Conservation (phyloP, 2,329 filamentous ascomycete species). For the Leptosphaerulina australis region DNA sequence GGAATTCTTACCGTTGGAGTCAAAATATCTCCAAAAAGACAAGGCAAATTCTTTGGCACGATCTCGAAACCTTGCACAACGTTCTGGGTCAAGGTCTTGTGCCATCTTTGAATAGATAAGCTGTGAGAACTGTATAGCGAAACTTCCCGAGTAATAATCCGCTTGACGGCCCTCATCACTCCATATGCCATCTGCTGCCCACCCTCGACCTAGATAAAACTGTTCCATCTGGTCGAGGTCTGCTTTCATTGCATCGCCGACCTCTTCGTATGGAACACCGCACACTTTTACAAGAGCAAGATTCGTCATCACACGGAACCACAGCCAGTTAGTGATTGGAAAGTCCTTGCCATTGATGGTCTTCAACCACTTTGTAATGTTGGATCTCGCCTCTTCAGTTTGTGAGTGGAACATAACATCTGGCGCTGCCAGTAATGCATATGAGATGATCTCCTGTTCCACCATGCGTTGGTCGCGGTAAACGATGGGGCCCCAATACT, state of each 20-base stretch:
- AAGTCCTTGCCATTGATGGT: conserved; percentile 55
- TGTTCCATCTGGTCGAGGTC: conserved; percentile 55
- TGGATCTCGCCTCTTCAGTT: conserved; percentile 36
- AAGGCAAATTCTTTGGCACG: conserved; percentile 52
- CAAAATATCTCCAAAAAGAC: conserved; percentile 58
- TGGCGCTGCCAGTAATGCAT: conserved; percentile 56
- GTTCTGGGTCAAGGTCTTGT: conserved; percentile 48
- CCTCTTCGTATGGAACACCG: conserved; percentile 44
- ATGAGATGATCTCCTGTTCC: conserved; percentile 59
- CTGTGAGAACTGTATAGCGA: conserved; percentile 60
- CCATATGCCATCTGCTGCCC: conserved; percentile 58
- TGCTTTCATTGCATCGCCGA: conserved; percentile 48
- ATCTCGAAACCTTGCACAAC: conserved; percentile 48
- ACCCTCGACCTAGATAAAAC: conserved; percentile 55
- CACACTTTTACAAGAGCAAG: conserved; percentile 54
- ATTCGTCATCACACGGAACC: conserved; percentile 60
- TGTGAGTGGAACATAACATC: conserved; percentile 45
- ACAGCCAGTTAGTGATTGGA: conserved; percentile 59
- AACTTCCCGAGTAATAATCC: conserved; percentile 62
- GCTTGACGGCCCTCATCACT: conserved; percentile 49
- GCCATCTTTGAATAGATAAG: conserved; percentile 56
- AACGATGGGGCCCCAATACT: conserved; percentile 58
- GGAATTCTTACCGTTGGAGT: conserved; percentile 47
- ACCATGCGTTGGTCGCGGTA: conserved; percentile 61
- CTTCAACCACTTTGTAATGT: conserved; percentile 52